Evolutionary conservation across 345 rosid species (phyloP), one percentile per base, ranked within the genome.

Genomic region (Gossypium rotundifolium): DNA sequence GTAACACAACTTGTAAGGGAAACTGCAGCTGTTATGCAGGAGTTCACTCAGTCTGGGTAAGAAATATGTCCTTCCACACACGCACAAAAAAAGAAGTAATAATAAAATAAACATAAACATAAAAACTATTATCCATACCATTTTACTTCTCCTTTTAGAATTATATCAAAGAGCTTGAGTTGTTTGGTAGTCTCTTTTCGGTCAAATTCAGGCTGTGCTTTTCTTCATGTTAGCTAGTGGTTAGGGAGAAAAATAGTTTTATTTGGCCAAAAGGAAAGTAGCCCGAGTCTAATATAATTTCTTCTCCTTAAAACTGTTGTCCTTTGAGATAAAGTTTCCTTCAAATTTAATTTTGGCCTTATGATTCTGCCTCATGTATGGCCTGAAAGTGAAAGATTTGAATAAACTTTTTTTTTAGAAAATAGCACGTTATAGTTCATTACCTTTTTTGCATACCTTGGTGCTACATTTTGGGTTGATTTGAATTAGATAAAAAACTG

Each of bases 11-110:
- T 94, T 70, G 98, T 92, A 58, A 87, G 98, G 87, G 98, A 94
- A 82, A 92, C 93, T 53, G 97, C 98, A 11, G 92, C 98, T 81
- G 98, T 92, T 68, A 94, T 94, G 97, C 98, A 94, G 79, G 97
- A 94, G 85, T 94, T 94, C 79, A 94, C 98, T 71, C 97, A 62
- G 23, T 62, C 67, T 9, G 67, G 67, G 67, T 62, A 62, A 62
- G 45, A 38, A 16, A 33, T 62, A 17, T 33, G 46, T 10, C 64
- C 22, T 40, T 22, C 18, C 29, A 45, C 20, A 22, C 20, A 49
- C 18, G 27, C 20, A 22, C 20, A 23, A 5, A 23, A 58, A 25
- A 58, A 33, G 5, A 4, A 29, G 38, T 29, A 29, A 33, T 4
- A 33, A 33, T 33, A 33, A 33, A 33, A 33, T 33, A 33, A 33